Conservation (phyloP, 2,329 filamentous ascomycete species). For the Pleomassaria siparia region DNA sequence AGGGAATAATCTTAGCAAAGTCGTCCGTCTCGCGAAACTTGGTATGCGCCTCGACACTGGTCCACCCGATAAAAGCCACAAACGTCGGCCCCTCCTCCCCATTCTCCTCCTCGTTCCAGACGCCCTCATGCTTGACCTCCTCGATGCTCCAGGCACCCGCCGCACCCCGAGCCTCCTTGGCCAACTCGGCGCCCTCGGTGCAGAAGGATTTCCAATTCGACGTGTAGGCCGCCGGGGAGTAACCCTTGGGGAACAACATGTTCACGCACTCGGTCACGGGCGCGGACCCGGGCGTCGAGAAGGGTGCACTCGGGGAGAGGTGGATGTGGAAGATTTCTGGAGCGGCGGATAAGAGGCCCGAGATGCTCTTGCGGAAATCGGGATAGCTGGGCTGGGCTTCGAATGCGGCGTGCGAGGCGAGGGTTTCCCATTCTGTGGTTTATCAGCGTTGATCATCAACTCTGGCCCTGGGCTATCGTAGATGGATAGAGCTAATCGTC, state of each 20-base stretch:
- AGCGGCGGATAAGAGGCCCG: constrained; percentile 26
- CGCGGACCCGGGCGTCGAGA: constrained; percentile 38
- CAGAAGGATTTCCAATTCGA: constrained; percentile 43
- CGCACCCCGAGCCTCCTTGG: constrained; percentile 27
- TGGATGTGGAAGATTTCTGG: constrained; percentile 39
- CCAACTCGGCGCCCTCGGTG: constrained; percentile 33
- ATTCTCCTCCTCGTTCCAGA: constrained; percentile 12
- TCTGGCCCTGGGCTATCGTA: too few species aligned
- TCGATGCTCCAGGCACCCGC: constrained; percentile 43
- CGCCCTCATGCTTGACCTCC: constrained; percentile 16
- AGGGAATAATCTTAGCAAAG: constrained; percentile 47
- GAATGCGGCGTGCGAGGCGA: constrained; percentile 46
- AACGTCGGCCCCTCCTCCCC: constrained; percentile 45
- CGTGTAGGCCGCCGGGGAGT: constrained; percentile 28
- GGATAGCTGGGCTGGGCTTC: constrained; percentile 38
- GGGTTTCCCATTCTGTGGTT: constrained; percentile 46
- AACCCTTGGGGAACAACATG: constrained; percentile 45
- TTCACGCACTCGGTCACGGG: constrained; percentile 55
- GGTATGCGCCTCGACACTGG: constrained; percentile 53
- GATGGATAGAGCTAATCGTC: too few species aligned
- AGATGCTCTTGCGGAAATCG: constrained; percentile 40
- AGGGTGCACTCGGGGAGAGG: constrained; percentile 24
- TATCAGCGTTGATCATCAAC: neutral
- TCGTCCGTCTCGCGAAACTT: constrained; percentile 47
- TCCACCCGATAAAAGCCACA: constrained; percentile 54